Conservation (phyloP, 441 rosid genomes). For the Croton setiger region DNA sequence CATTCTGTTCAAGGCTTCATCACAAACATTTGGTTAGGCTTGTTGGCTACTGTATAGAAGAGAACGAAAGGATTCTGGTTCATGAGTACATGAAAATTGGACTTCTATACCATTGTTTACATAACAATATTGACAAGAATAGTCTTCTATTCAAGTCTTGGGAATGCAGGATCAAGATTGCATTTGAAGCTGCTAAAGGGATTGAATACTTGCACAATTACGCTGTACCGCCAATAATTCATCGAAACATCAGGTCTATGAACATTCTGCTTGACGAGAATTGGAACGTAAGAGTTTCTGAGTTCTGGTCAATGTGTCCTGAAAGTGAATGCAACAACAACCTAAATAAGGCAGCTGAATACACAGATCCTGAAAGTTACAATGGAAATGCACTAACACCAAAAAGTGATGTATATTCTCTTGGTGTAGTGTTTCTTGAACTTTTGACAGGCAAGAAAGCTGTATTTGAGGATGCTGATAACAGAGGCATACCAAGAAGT, state of each 20-base stretch:
- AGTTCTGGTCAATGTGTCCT: conserved; percentile 70
- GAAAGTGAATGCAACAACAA: conserved; percentile 37
- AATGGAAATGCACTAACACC: conserved; percentile 58
- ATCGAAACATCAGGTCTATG: too few relatives aligned
- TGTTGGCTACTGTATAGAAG: conserved; percentile 73
- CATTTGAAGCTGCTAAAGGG: too few relatives aligned
- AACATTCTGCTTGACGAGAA: too few relatives aligned
- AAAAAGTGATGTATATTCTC: conserved; percentile 75
- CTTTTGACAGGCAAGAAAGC: conserved; percentile 73
- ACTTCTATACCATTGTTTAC: too few relatives aligned
- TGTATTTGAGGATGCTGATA: conserved; percentile 40
- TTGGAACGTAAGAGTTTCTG: conserved; percentile 25
- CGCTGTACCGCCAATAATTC: too few relatives aligned
- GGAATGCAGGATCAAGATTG: too few relatives aligned
- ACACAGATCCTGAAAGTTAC: conserved; percentile 82
- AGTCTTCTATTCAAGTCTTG: too few relatives aligned
- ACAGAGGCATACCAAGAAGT: conserved; percentile 37
- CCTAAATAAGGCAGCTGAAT: conserved; percentile 65
- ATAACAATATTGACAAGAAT: too few relatives aligned
- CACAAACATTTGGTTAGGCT: conserved; percentile 79
- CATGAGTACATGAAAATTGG: conserved; percentile 63
- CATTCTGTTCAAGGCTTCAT: conserved; percentile 62
- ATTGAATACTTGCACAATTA: too few relatives aligned
- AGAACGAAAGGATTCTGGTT: conserved; percentile 62
- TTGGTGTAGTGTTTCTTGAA: conserved; percentile 75